These are phyloP conservation scores for Cymodocea nodosa DNA, from an alignment of 116 monocot genomes.

Conservation along the genomic window DNA sequence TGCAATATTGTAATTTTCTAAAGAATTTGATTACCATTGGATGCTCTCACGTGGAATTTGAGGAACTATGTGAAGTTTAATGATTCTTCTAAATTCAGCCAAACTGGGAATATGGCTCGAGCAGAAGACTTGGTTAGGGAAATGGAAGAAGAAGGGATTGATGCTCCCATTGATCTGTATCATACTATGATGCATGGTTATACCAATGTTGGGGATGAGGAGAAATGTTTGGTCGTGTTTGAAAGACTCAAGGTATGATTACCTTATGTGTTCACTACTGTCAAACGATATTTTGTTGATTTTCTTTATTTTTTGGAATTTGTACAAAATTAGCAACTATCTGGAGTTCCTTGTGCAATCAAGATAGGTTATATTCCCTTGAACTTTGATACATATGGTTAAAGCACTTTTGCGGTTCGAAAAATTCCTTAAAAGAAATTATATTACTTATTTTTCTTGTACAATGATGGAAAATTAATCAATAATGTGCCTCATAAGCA, in stretches of 20 bases:
- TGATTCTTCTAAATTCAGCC: constrained; percentile 34
- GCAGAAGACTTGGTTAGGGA: constrained; percentile 77
- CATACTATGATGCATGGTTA: constrained; percentile 99
- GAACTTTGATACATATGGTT: no score
- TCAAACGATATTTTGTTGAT: background rate
- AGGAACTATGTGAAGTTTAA: background rate
- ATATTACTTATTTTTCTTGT: no score
- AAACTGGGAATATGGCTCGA: constrained; percentile 65
- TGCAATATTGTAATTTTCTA: background rate
- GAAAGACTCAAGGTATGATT: constrained; percentile 75
- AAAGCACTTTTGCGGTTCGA: no score
- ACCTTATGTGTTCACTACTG: background rate
- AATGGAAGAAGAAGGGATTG: constrained; percentile 95
- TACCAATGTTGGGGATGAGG: constrained; percentile 65
- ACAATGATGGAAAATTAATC: no score
- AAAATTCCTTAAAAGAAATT: no score
- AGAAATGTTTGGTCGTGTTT: constrained; percentile 88
- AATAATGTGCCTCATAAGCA: no score
- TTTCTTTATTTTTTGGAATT: no score
- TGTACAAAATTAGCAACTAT: no score
- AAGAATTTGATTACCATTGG: background rate
- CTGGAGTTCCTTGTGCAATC: no score
- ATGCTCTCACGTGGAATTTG: background rate
- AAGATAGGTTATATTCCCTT: no score
- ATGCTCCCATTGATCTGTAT: constrained; percentile 88